phyloP scores from a whole-genome alignment of 1,284 basidiomycete species.

The Ustilago hordei region DNA sequence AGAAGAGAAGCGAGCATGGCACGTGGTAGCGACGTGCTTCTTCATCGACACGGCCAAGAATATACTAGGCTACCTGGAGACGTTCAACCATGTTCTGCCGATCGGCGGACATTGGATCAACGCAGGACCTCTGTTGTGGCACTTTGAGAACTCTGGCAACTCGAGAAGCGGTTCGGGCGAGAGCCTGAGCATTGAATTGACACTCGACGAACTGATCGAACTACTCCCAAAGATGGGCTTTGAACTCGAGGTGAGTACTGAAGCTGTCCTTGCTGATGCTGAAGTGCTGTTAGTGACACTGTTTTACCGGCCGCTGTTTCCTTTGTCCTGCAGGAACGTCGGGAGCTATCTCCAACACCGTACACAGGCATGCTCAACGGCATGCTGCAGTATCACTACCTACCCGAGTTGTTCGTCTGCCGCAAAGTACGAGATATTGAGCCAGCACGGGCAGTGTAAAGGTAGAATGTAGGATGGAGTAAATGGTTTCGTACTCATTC shows the following conservation, averaged over 20 bases:
- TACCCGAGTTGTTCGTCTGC: slow-evolving; percentile 72
- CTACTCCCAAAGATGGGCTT: slow-evolving; percentile 85
- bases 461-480: background rate
- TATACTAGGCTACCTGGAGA: slow-evolving; percentile 64
- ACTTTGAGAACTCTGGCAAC: slow-evolving; percentile 85
- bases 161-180: slow-evolving; percentile 18
- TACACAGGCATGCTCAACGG: slow-evolving; percentile 86
- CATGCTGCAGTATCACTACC: slow-evolving; percentile 90
- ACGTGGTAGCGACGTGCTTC: slow-evolving; percentile 93
- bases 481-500: slow-evolving; percentile 16
- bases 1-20: slow-evolving; percentile 80
- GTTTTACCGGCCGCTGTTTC: background rate
- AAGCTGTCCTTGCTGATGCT: background rate
- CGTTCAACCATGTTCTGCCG: slow-evolving; percentile 62
- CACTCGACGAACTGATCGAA: slow-evolving; percentile 85
- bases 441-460: slow-evolving; percentile 51
- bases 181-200: slow-evolving; percentile 78
- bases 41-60: slow-evolving; percentile 87
- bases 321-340: slow-evolving; percentile 76
- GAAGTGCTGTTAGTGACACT: too few relatives aligned
- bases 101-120: slow-evolving; percentile 65
- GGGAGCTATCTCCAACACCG: slow-evolving; percentile 79
- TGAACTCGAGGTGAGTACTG: slow-evolving; percentile 77
- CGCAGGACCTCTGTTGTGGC: slow-evolving; percentile 90
- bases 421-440: slow-evolving; percentile 59